These are phyloP conservation scores for Cyclotella kingstonii DNA, from an alignment of 108 stramenopile genomes.

Conservation along the genomic window DNA sequence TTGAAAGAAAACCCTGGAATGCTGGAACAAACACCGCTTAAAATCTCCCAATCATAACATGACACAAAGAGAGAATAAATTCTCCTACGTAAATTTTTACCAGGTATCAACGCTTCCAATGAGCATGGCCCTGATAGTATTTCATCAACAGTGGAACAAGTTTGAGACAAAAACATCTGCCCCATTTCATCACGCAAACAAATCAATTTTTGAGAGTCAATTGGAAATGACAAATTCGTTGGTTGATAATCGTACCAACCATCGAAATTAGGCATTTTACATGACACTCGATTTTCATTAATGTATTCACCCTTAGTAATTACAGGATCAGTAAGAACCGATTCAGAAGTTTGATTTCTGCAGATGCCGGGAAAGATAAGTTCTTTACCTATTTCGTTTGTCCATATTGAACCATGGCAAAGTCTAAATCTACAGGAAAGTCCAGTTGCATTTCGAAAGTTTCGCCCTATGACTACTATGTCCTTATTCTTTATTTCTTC, in stretches of 20 bases:
- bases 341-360: background rate
- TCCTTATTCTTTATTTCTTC: conserved; percentile 3
- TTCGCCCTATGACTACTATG: conserved; percentile 72
- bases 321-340: conserved; percentile 13
- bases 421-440: conserved; percentile 58
- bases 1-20: conserved; percentile 35
- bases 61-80: conserved; percentile 40
- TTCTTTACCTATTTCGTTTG: conserved; percentile 1
- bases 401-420: conserved; percentile 17
- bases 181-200: conserved; percentile 26
- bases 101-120: conserved; percentile 13
- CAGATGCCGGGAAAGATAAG: conserved; percentile 16
- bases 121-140: conserved; percentile 10
- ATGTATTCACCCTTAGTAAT: conserved; percentile 46
- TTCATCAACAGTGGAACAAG: conserved; percentile 20
- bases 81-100: conserved; percentile 21
- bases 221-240: background rate
- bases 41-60: conserved; percentile 34
- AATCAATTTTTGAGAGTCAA: background rate
- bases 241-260: background rate
- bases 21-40: conserved; percentile 25
- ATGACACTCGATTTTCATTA: conserved; percentile 57
- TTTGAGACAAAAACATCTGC: conserved; percentile 21
- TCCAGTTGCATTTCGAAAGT: conserved; percentile 55
- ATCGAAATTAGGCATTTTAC: conserved; percentile 31